Conservation (phyloP, 192 early-diverging fungal genomes). For the Backusella morwellensis region DNA sequence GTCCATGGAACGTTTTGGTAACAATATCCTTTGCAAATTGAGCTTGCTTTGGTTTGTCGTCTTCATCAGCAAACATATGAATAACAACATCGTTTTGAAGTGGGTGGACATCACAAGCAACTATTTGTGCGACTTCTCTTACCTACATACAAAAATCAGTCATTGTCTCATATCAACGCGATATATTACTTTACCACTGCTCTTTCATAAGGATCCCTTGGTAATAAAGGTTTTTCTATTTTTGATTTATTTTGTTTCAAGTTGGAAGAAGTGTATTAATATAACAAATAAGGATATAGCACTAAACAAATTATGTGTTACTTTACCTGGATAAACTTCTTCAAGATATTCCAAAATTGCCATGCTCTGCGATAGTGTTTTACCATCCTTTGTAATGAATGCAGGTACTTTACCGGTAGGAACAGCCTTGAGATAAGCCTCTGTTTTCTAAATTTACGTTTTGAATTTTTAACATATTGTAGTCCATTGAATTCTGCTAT, state of each 20-base stretch:
- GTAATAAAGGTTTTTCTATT: slow-evolving; percentile 60
- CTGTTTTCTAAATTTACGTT: slow-evolving; percentile 32
- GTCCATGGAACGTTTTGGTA: slow-evolving; percentile 55
- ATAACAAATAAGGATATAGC: background rate
- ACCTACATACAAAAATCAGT: slow-evolving; percentile 40
- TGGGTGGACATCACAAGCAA: slow-evolving; percentile 85
- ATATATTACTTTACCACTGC: slow-evolving; percentile 45
- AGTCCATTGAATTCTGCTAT: background rate
- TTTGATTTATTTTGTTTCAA: background rate
- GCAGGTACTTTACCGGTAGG: slow-evolving; percentile 68
- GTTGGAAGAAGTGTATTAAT: background rate
- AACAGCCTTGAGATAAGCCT: slow-evolving; percentile 62
- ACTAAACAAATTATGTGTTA: background rate
- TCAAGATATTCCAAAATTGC: slow-evolving; percentile 91
- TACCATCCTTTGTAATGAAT: slow-evolving; percentile 53
- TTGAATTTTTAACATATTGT: too few species aligned
- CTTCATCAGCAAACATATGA: slow-evolving; percentile 55
- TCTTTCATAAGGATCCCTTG: slow-evolving; percentile 60
- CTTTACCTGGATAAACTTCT: slow-evolving; percentile 51
- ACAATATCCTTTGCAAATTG: slow-evolving; percentile 64
- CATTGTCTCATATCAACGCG: background rate
- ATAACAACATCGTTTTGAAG: slow-evolving; percentile 70
- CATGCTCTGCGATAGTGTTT: slow-evolving; percentile 60
- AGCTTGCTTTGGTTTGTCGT: slow-evolving; percentile 39
- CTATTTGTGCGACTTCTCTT: slow-evolving; percentile 65